Evolutionary conservation across 2,329 filamentous ascomycete genomes (phyloP), one percentile per base, ranked within the genome.

Genomic region (Colletotrichum orchidophilum): DNA sequence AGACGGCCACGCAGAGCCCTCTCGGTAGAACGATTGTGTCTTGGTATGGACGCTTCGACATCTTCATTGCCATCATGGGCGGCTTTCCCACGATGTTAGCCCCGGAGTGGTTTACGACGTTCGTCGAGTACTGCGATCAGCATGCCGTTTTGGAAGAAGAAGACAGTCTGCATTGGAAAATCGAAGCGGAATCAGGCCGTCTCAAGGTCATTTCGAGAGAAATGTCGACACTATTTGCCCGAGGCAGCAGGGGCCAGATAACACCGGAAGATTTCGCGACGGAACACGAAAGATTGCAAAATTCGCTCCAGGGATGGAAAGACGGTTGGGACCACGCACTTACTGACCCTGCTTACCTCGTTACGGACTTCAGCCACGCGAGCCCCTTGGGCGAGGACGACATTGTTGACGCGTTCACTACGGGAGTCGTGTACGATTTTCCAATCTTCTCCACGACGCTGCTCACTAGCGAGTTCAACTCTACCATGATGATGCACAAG

Each of bases 41-140:
- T n/a, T 98, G 96, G 96, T 98, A 97, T 80, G 87, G 91, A 33
- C 91, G 95, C 42, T 97, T 97, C 78, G 96, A 98, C 79, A 87
- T 95, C 11, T 93, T 95, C 68, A 91, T 94, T 6, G 93, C 93
- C 1, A 88, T 98, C 73, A 91, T 97, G 86, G 93, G 93, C 27
- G 93, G 93, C 1, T 93, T 93, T 74, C 90, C 92, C 75, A 91
- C 93, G 1, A 88, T 91, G 2, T 85, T 98, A 15, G 87, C 91
- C 7, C 88, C 91, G 57, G 91, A 94, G 71, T 98, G 95, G 95
- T 95, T 96, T 76, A 84, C 87, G 2, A 84, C 86, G 8, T 88
- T 90, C 66, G 85, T 92, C 53, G 84, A 90, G 3, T 92, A 89
- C 78, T 93, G 92, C 76, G 83, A 85, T 46, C 82, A 87, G 26